Base-by-base conservation (phyloP, 2,329 filamentous ascomycete species). In the Calonectria fujianensis region DNA sequence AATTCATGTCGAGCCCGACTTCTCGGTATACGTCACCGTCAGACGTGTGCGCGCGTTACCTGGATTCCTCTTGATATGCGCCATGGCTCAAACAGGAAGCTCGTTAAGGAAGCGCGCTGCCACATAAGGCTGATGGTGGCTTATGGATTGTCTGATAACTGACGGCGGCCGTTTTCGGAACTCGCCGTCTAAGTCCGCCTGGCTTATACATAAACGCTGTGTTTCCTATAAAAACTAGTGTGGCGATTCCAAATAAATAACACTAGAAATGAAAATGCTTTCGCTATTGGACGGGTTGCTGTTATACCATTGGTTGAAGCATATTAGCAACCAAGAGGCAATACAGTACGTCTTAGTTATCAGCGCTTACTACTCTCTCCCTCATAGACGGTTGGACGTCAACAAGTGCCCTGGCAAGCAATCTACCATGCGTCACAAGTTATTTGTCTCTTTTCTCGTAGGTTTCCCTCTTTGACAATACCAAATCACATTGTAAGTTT, bases 101-200 rank as follows among this genome's bases (percentile, higher is more conserved):
- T 63, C 37, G 57, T 41, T 41, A 63, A 41, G 8, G 8, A 63
- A 63, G 57, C 24, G 57, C 57, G 14, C 29, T 41, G 57, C 57
- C 57, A 31, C 57, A 63, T 27, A 63, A n/a, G 57, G 57, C 57
- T 41, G 57, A 41, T 63, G 37, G 57, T 41, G 57, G 57, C 57
- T 63, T 41, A 63, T 63, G 14, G 14, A 63, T 5, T 29, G 35
- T 39, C 57, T 37, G 14, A 27, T 63, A 24, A 24, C 35, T 41
- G 57, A 24, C 24, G 27, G 27, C 24, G 13, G 9, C 32, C 24
- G n/a, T 37, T n/a, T 59, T n/a, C 16, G 35, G 35, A 35, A 24
- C n/a, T 59, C 31, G 31, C 13, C 31, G 37, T 41, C 14, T 29
- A 24, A 13, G 35, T 35, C 29, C 6, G 29, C 24, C 18, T 31